Percentiles rank a stretch among this genome's conserved stretches.
These are phyloP conservation scores for Oemleria cerasiformis DNA, from an alignment of 306 rosid genomes.

Conservation along the genomic window DNA sequence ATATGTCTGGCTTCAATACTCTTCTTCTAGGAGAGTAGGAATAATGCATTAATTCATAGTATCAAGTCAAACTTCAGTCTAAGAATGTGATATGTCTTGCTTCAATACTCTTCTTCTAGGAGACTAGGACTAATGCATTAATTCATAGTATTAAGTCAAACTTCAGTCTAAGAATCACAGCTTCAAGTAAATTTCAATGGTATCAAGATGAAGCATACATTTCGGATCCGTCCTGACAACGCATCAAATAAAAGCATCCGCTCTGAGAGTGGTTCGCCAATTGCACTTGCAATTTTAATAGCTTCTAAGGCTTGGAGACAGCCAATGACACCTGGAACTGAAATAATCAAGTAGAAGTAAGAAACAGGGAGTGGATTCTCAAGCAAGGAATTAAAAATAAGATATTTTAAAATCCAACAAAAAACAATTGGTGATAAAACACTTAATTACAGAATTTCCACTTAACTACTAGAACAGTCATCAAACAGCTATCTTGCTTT, in stretches of 20 bases:
- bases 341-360: conserved; percentile 20
- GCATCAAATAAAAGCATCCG: conserved; percentile 96
- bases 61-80: background rate
- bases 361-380: background rate
- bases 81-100: background rate
- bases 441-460: background rate
- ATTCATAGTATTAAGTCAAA: background rate
- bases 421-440: background rate
- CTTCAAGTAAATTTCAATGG: background rate
- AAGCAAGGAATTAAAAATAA: conserved; percentile 1
- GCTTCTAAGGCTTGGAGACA: conserved; percentile 98
- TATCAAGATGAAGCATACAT: conserved; percentile 42
- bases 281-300: conserved; percentile 76
- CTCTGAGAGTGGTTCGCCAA: conserved; percentile 88
- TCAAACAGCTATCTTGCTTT: background rate
- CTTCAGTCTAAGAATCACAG: background rate
- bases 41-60: background rate
- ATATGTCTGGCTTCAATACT: background rate
- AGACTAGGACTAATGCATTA: background rate
- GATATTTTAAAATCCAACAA: background rate
- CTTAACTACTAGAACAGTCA: background rate
- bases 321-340: conserved; percentile 98
- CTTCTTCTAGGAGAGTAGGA: background rate
- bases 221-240: conserved; percentile 67
- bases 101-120: background rate